Evolutionary conservation across 2,329 filamentous ascomycete genomes (phyloP), one percentile per base, ranked within the genome.

Genomic region (Stemphylium beticola): DNA sequence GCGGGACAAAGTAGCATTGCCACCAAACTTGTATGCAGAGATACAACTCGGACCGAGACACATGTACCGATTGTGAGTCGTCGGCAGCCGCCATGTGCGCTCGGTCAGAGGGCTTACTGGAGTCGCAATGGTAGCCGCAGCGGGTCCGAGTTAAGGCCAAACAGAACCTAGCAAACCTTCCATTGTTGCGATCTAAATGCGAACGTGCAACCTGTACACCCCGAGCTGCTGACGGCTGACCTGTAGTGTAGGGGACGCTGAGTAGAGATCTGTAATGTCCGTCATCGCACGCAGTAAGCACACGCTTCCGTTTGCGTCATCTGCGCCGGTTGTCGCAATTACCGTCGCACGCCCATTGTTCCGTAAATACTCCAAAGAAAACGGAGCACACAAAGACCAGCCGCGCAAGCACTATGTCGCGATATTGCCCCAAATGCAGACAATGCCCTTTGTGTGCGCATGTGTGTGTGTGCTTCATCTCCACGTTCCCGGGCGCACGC

Each of bases 271-370:
- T 55, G 60, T 58, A 63, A 64, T 62, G 49, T 55, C 58, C 60
- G 57, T 11, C 54, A 50, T 59, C 52, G 58, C 46, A 55, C 67
- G 65, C 67, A 63, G 69, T 72, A 65, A 73, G 68, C 69, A 67
- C 60, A 66, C 58, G 59, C 61, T 62, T 60, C 47, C 53, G 37
- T 53, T 57, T 38, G 57, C 53, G 44, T 49, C 53, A 43, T 45
- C 20, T 44, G 17, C 43, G 40, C 32, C 37, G 29, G 7, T 39
- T 33, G 15, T 39, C 18, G 22, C 42, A 33, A 46, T 18, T 32
- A 45, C 33, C 24, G 17, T 37, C 24, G 33, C 39, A 15, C 20
- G 47, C 31, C 18, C 42, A 29, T 42, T 45, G 49, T 48, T 11
- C 26, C 26, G 26, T 29, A 29, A 29, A 29, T 29, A 11, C 26